Evolutionary conservation across 2,329 filamentous ascomycete genomes (phyloP).

Genomic region (Malbranchea cinnamomea): DNA sequence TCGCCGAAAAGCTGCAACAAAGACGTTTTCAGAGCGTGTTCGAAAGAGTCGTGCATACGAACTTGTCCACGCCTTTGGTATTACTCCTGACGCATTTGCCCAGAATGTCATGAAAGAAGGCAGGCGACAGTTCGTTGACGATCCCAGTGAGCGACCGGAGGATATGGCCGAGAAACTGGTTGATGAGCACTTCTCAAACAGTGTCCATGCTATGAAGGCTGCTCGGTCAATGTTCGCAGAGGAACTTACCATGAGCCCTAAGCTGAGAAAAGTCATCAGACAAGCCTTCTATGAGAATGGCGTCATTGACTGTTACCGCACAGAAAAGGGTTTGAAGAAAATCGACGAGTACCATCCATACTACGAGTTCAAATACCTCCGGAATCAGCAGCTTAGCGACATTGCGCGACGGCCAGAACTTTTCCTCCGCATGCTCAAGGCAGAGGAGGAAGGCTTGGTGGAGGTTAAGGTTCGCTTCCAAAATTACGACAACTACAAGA

Average conservation of each 20-base stretch:
- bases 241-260: constrained; percentile 74
- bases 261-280: constrained; percentile 76
- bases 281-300: constrained; percentile 71
- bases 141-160: constrained; percentile 63
- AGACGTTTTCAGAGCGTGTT: constrained; percentile 68
- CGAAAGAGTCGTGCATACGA: constrained; percentile 65
- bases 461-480: constrained; percentile 70
- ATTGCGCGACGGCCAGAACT: constrained; percentile 73
- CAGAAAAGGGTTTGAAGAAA: constrained; percentile 81
- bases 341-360: constrained; percentile 94
- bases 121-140: constrained; percentile 69
- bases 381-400: constrained; percentile 71
- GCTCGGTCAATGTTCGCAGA: constrained; percentile 83
- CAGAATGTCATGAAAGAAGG: constrained; percentile 70
- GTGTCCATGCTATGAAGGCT: constrained; percentile 58
- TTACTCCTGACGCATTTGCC: constrained; percentile 75
- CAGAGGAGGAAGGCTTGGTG: constrained; percentile 83
- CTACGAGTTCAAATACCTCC: constrained; percentile 94
- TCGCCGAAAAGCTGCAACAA: constrained; percentile 68
- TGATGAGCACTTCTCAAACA: constrained; percentile 58
- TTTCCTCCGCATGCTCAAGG: constrained; percentile 93
- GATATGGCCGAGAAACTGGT: constrained; percentile 73
- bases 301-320: constrained; percentile 73
- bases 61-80: constrained; percentile 78
- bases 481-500: constrained; percentile 59